phyloP scores from a whole-genome alignment of 257 asterid genomes.

The Catharanthus roseus region DNA sequence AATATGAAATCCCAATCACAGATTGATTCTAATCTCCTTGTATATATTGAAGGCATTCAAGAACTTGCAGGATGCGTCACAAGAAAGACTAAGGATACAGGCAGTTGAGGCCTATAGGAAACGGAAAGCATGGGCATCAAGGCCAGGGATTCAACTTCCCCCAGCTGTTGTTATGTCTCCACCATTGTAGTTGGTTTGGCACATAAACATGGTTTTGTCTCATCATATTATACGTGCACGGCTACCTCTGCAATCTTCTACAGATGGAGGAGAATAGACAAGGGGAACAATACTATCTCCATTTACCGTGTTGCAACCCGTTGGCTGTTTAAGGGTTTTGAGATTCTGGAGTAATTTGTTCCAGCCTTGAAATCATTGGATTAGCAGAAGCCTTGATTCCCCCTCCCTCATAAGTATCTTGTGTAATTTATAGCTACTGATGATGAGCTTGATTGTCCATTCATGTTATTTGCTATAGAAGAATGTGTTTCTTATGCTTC shows the following conservation, averaged over 20 bases:
- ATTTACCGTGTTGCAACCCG: too few relatives aligned
- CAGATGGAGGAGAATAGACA: background rate
- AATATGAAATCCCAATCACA: too few relatives aligned
- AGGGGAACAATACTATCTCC: background rate
- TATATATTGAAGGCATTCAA: conserved; percentile 30
- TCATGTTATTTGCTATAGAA: background rate
- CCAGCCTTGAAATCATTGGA: background rate
- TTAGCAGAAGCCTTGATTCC: background rate
- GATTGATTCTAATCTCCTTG: background rate
- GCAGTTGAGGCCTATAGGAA: conserved; percentile 79
- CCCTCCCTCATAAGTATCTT: background rate
- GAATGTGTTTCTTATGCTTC: background rate
- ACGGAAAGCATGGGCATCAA: conserved; percentile 82
- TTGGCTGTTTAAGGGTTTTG: background rate
- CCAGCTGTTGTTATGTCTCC: conserved; percentile 30
- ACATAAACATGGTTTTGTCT: conserved; percentile 1
- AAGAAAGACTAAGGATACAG: conserved; percentile 80
- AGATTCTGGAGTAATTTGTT: background rate
- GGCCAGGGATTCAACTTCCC: conserved; percentile 71
- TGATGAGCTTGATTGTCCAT: too few relatives aligned
- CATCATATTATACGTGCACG: background rate
- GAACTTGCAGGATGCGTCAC: conserved; percentile 54
- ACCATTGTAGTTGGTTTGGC: conserved; percentile 15
- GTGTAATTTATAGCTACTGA: background rate
- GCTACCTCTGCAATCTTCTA: background rate